Conservation (phyloP, 495 filamentous ascomycete genomes). For the Neurospora intermedia region DNA sequence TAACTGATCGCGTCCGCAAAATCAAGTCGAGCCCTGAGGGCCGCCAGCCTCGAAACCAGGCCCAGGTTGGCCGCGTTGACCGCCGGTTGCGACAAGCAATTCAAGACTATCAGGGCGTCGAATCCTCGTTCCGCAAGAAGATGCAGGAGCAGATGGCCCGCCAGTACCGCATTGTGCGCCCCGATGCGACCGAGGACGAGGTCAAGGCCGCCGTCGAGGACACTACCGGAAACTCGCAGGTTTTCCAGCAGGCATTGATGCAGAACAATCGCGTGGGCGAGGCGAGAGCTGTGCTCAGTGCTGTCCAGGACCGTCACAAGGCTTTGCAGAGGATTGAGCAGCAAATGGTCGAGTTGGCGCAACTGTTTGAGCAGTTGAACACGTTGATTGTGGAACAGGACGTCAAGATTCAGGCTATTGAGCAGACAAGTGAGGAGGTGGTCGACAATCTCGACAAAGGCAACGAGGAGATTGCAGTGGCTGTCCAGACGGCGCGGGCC, state of each 20-base stretch:
- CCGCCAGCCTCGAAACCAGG: conserved; percentile 54
- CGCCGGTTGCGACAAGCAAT: conserved; percentile 68
- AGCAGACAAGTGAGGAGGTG: conserved; percentile 70
- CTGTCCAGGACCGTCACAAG: conserved; percentile 72
- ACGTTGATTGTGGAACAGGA: conserved; percentile 77
- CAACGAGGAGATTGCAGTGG: conserved; percentile 66
- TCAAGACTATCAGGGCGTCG: conserved; percentile 65
- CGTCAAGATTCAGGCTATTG: conserved; percentile 60
- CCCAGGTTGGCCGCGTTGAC: conserved; percentile 71
- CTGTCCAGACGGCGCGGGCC: conserved; percentile 66
- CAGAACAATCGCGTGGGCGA: conserved; percentile 65
- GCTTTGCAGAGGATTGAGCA: conserved; percentile 86
- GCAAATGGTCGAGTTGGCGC: conserved; percentile 72
- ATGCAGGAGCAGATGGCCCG: conserved; percentile 73
- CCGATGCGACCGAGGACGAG: conserved; percentile 73
- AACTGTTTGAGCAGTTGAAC: conserved; percentile 60
- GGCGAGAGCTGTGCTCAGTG: conserved; percentile 63
- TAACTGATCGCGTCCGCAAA: conserved; percentile 62
- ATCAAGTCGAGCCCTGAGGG: conserved; percentile 72
- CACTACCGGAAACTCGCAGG: conserved; percentile 52
- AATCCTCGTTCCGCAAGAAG: conserved; percentile 64
- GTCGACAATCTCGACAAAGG: conserved; percentile 67
- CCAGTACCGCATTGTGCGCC: conserved; percentile 81
- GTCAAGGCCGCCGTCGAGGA: conserved; percentile 65
- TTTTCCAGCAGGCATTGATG: conserved; percentile 75